A percentile compares a stretch with the other conserved stretches of the same genome.
Evolutionary conservation across 2,329 filamentous ascomycete species (phyloP).

Genomic region (Fusarium metavorans): DNA sequence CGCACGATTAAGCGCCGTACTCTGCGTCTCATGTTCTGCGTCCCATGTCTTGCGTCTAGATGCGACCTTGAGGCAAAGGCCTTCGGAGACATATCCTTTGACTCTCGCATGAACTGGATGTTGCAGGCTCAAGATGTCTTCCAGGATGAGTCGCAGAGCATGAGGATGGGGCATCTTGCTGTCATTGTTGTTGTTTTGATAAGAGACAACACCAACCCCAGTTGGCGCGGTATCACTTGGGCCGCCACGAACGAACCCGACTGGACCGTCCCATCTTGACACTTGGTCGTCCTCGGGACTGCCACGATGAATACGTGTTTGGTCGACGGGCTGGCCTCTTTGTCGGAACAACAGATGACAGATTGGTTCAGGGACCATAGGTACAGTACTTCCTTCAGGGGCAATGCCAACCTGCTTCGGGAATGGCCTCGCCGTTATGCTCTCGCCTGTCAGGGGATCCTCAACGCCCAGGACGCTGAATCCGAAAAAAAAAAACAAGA

Average conservation of each 20-base stretch:
- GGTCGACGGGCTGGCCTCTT: not conserved
- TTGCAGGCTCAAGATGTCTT: not conserved
- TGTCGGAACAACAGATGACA: not conserved
- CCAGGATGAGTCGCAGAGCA: not conserved
- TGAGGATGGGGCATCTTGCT: not conserved
- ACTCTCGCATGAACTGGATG: slow-evolving; percentile 5
- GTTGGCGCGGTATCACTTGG: not conserved
- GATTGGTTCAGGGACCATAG: not conserved
- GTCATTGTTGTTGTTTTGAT: not conserved
- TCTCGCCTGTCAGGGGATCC: not conserved
- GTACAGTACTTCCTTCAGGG: not conserved
- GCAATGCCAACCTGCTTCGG: not conserved
- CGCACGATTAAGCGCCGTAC: slow-evolving; percentile 16
- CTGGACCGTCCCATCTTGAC: not conserved
- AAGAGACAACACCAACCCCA: not conserved
- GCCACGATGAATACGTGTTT: not conserved
- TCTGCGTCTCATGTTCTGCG: not conserved
- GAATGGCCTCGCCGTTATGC: slow-evolving; percentile 5
- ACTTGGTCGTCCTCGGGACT: not conserved
- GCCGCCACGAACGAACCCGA: not conserved
- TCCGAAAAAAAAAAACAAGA: not conserved
- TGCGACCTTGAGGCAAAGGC: slow-evolving; percentile 5
- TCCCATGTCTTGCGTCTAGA: not conserved
- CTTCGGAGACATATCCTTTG: not conserved
- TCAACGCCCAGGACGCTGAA: not conserved